Conservation (phyloP, 768 basidiomycete species). For the Naematelia aurantialba region DNA sequence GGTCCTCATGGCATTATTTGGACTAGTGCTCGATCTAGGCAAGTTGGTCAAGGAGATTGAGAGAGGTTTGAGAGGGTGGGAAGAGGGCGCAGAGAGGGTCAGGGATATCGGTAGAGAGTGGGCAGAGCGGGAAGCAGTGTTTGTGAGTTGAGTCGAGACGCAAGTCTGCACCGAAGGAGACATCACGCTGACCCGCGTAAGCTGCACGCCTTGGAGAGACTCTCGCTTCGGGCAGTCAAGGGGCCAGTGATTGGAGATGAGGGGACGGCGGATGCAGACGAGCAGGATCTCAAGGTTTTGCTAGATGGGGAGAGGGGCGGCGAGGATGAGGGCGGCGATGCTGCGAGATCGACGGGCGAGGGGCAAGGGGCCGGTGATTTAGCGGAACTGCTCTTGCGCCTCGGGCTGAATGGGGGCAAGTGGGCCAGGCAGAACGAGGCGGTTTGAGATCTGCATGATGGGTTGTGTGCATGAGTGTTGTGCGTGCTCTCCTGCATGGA, state of each 20-base stretch:
- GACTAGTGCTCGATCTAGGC: slow-evolving; percentile 35
- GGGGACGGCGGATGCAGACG: slow-evolving; percentile 4
- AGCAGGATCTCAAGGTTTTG: slow-evolving; percentile 24
- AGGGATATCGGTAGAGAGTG: slow-evolving; percentile 20
- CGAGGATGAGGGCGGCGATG: slow-evolving; percentile 5
- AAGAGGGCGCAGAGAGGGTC: slow-evolving; percentile 21
- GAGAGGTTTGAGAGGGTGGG: slow-evolving; percentile 10
- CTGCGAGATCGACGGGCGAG: background rate
- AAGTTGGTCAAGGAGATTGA: slow-evolving; percentile 35
- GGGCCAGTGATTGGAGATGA: background rate
- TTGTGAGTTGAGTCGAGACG: too few species aligned
- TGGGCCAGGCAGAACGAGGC: background rate
- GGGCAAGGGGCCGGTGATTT: slow-evolving; percentile 15
- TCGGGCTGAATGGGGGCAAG: slow-evolving; percentile 7
- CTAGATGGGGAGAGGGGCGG: slow-evolving; percentile 16
- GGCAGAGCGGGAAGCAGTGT: slow-evolving; percentile 33
- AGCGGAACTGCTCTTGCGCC: slow-evolving; percentile 24
- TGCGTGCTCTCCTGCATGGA: too few species aligned
- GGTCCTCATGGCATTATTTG: slow-evolving; percentile 33
- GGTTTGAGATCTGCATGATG: background rate
- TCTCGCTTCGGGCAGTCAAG: slow-evolving; percentile 21
- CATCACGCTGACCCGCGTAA: slow-evolving; percentile 3
- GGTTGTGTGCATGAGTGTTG: too few species aligned
- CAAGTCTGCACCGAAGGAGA: background rate
- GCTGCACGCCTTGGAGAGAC: slow-evolving; percentile 33